phyloP scores from a whole-genome alignment of 345 rosid genomes.

The Brassica nigra region DNA sequence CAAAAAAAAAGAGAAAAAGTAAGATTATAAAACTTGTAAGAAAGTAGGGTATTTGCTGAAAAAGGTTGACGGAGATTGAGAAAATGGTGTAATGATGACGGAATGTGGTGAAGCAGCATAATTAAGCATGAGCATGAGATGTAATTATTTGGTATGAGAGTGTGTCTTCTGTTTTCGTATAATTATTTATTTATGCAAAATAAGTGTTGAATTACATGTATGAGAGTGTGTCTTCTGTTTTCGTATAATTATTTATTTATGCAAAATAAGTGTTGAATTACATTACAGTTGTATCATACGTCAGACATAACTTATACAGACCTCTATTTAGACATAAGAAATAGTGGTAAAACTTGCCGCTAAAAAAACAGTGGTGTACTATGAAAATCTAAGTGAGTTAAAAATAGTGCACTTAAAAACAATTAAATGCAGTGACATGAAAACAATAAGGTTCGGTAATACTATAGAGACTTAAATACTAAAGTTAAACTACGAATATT shows the following conservation, averaged over 20 bases:
- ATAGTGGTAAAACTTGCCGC: not conserved
- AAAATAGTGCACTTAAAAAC: not conserved
- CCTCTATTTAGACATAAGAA: not conserved
- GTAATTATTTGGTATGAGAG: slow-evolving; percentile 62
- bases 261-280: not conserved
- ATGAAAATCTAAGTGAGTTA: not conserved
- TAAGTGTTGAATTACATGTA: slow-evolving; percentile 1
- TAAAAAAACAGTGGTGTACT: not conserved
- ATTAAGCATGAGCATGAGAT: slow-evolving; percentile 70
- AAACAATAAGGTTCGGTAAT: not conserved
- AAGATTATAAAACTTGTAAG: not conserved
- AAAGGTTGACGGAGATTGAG: slow-evolving; percentile 26
- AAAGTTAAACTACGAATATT: not conserved
- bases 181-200: not conserved
- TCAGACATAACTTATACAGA: not conserved
- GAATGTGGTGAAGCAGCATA: slow-evolving; percentile 62
- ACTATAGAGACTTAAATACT: not conserved
- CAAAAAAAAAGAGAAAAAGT: not conserved
- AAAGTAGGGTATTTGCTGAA: slow-evolving; percentile 19
- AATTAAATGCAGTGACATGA: not conserved
- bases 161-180: slow-evolving; percentile 33
- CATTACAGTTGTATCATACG: not conserved
- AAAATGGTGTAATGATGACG: slow-evolving; percentile 11
- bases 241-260: not conserved
- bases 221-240: slow-evolving; percentile 45